A percentile compares a stretch with the other conserved stretches of the same genome.
phyloP scores from a whole-genome alignment of 805 yeast species.

The Barnettozyma salicaria region DNA sequence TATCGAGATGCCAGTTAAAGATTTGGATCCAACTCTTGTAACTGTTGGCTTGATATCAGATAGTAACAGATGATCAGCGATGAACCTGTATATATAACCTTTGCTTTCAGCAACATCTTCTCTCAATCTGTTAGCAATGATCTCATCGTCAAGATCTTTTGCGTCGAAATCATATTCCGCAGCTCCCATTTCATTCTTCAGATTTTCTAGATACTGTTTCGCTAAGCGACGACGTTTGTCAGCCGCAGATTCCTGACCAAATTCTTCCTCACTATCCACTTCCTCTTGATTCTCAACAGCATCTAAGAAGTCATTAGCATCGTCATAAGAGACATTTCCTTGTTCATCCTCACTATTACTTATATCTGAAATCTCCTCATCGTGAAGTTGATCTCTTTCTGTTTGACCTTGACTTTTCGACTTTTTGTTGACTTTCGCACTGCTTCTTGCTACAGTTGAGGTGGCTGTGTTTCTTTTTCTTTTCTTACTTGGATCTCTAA shows the following conservation, averaged over 20 bases:
- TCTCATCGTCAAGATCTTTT: constrained; percentile 82
- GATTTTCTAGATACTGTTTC: constrained; percentile 79
- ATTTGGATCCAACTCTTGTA: constrained; percentile 57
- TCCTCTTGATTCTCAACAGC: constrained; percentile 32
- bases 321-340: constrained; percentile 32
- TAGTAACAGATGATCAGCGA: constrained; percentile 44
- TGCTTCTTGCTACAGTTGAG: constrained; percentile 13
- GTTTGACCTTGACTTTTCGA: not conserved
- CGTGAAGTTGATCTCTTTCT: constrained; percentile 21
- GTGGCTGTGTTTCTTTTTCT: constrained; percentile 20
- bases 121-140: constrained; percentile 70
- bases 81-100: constrained; percentile 71
- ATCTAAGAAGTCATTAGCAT: constrained; percentile 30
- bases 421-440: constrained; percentile 13
- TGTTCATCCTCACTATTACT: constrained; percentile 46
- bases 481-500: constrained; percentile 52
- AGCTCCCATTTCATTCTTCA: constrained; percentile 50
- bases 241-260: constrained; percentile 72
- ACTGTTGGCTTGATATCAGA: constrained; percentile 36
- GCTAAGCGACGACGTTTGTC: constrained; percentile 94
- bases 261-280: constrained; percentile 65
- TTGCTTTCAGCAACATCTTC: constrained; percentile 86
- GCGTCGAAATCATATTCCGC: constrained; percentile 68
- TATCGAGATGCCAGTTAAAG: constrained; percentile 43
- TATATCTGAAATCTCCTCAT: constrained; percentile 50